phyloP scores from a whole-genome alignment of 208 protist genomes.

The Acanthamoeba triangularis region DNA sequence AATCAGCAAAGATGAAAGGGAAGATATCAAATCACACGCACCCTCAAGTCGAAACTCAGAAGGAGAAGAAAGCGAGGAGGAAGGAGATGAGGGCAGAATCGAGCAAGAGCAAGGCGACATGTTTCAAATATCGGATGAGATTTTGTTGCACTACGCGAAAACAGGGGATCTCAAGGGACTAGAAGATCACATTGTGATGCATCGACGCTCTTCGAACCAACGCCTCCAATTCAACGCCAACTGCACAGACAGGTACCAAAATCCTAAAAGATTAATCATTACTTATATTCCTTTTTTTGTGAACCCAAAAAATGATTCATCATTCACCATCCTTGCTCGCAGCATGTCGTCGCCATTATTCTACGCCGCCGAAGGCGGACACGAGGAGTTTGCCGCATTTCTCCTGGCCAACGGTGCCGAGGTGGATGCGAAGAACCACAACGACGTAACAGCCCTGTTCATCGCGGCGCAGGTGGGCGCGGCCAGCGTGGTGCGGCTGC shows the following conservation, averaged over 20 bases:
- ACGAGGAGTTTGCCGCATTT: slow-evolving; percentile 5
- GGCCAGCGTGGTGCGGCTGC: slow-evolving; percentile 30
- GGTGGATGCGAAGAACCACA: slow-evolving; percentile 42
- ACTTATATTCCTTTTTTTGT: background rate
- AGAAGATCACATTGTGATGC: background rate
- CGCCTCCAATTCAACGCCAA: background rate
- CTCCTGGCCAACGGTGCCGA: slow-evolving; percentile 14
- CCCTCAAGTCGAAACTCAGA: background rate
- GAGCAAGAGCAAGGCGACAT: background rate
- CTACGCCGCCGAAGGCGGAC: background rate
- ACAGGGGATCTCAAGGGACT: background rate
- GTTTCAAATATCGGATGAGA: background rate
- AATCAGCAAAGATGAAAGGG: background rate
- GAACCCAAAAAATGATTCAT: background rate
- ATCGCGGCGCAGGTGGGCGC: slow-evolving; percentile 37
- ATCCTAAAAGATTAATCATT: background rate
- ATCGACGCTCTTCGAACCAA: background rate
- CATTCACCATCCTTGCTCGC: background rate
- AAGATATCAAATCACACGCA: background rate
- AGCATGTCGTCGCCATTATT: slow-evolving; percentile 32
- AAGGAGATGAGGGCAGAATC: background rate
- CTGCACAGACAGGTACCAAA: slow-evolving; percentile 14
- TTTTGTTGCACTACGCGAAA: background rate
- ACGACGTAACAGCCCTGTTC: slow-evolving; percentile 35
- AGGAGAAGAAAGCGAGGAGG: background rate